Evolutionary conservation across 2,329 filamentous ascomycete genomes (phyloP), one percentile per base, ranked within the genome.

Genomic region (Clonostachys solani): DNA sequence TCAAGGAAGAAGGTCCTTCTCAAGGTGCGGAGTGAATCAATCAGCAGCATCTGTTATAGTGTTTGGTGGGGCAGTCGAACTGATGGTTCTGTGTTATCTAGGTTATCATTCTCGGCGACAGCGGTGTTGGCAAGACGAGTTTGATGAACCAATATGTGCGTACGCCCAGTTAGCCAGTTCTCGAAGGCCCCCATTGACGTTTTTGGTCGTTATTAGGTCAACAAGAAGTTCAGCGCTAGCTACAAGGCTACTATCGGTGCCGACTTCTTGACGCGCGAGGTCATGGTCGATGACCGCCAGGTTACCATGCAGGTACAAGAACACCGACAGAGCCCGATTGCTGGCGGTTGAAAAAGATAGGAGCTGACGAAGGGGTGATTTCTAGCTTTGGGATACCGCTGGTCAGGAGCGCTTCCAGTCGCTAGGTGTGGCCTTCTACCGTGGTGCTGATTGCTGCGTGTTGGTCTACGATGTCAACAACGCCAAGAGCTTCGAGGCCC

Each of bases 111-210:
- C 86, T 99, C 59, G 94, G 94, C 60, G 94, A 99, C 71, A 97
- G 92, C 71, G 94, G 94, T 74, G 94, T 99, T 53, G 94, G 94
- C 68, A 99, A 99, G 81, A 99, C 94, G 52, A 96, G 91, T 72
- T 84, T 99, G 82, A 99, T 99, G 94, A 99, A 99, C 76, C 94
- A 99, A 97, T 99, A 97, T 89, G 94, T 97, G 84, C 69, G 88
- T 49, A 50, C 60, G 52, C 33, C 46, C 47, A 10, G 8, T 10
- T 8, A 29, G 23, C 23, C 23, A 29, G 23, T 29, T 29, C 23
- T 29, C 23, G 23, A 29, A 29, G 23, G 23, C 23, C 10, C 23
- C 9, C 23, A 3, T 29, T 29, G 23, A 35, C 33, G 9, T 29
- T 29, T 29, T 9, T 29, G 23, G 23, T 3, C 10, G 23, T 29